Evolutionary conservation across 139 green algal genomes (phyloP), one percentile per base, ranked within the genome.

Genomic region (Astrephomene gubernaculifera): DNA sequence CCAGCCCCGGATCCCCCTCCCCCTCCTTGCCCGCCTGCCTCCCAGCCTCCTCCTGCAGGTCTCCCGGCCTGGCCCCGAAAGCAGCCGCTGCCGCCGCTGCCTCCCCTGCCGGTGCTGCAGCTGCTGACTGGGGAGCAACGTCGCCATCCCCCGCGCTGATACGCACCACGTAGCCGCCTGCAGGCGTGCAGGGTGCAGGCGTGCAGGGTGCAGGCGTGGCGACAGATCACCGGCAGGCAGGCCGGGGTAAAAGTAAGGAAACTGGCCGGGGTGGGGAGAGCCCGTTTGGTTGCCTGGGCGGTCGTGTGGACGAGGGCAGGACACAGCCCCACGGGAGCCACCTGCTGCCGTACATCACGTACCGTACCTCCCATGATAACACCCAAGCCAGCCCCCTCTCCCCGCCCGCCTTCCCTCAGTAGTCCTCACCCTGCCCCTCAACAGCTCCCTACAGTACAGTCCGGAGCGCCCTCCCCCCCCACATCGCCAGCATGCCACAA

Each of bases 81-180:
- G 10, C 52, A 2, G 57, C 29, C 17, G 39, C 39, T 39, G 27
- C 60, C 1, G 60, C 29, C 35, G 36, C 75, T 4, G 38, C 36
- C 29, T 39, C 2, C 33, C 36, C 35, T 33, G 52, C 35, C 35
- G 33, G 29, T 7, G 33, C 36, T 0, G 31, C 44, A 0, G 21
- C 35, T 0, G 53, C 25, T 25, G 8, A 21, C 8, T n/a, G n/a
- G n/a, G n/a, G n/a, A 22, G 33, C 65, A 27, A 35, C 1, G 12
- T 21, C 36, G 2, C 8, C 33, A 35, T 71, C 38, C 27, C n/a
- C 39, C 57, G n/a, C 54, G 2, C 29, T 63, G 5, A 82, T 31
- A 27, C 14, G 57, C 19, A 82, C 54, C 36, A 82, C 57, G 39
- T 71, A 61, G 9, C 43, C 14, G 29, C 75, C 75, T 82, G 75